Evolutionary conservation across 1,139 yeast species (phyloP), one percentile per base, ranked within the genome.

Genomic region (Geotrichum macrosporum): DNA sequence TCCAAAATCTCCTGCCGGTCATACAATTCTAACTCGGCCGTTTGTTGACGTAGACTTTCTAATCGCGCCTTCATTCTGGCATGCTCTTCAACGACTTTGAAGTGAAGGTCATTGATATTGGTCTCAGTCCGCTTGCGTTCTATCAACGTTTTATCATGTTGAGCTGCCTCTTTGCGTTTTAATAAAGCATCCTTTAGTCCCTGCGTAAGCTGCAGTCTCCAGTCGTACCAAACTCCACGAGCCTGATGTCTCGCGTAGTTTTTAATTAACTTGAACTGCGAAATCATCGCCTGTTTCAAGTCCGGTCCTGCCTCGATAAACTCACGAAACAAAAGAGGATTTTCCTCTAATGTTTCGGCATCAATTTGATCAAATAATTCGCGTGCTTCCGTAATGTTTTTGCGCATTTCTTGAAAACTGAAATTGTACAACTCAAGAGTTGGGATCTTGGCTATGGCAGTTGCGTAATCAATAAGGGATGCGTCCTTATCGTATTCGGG

Each of bases 191-290:
- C 61, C 32, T 71, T 55, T 19, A 77, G 63, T 42, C 75, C 76
- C 29, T 65, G 61, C 3, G 74, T 63, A 35, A 77, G 61, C 50
- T 74, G 74, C n/a, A 66, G 61, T 52, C 82, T 62, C 84, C 84
- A 78, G 34, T 68, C 72, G 55, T 76, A 77, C 83, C 83, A 79
- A 1, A 74, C 73, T 19, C 70, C 70, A 48, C 68, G 71, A 2
- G 82, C 76, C 56, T 74, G 74, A 34, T 68, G 69, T 29, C 80
- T 67, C 3, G 81, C 68, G 50, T 61, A 72, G 44, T 75, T 78
- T 57, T 76, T 76, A 45, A 77, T 62, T 22, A 71, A 58, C 51
- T 71, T 76, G 50, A 77, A 73, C 48, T 73, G 73, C 12, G 73
- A 64, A 46, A 69, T 71, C 69, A 77, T 68, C 1, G 63, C 60